These are phyloP conservation scores for Trypanosoma boissoni DNA, from an alignment of 208 protist species.

Conservation along the genomic window DNA sequence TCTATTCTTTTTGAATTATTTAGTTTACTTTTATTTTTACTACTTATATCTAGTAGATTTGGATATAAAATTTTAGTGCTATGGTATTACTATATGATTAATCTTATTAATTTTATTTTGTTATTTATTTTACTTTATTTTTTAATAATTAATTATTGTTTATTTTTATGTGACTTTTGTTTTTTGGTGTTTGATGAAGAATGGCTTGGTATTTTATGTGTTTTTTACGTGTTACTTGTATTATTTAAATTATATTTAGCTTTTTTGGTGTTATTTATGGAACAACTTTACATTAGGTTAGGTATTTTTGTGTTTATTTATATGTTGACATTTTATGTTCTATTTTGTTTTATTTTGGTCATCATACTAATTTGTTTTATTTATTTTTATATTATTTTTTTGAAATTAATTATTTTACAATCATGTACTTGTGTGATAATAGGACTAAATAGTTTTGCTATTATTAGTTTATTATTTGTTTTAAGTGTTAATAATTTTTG, in stretches of 20 bases:
- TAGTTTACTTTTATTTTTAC: slow-evolving; percentile 78
- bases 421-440: slow-evolving; percentile 66
- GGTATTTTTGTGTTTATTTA: slow-evolving; percentile 87
- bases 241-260: slow-evolving; percentile 80
- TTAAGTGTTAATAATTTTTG: slow-evolving; percentile 88
- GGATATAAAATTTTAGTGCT: slow-evolving; percentile 85
- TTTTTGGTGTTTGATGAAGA: slow-evolving; percentile 89
- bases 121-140: slow-evolving; percentile 78
- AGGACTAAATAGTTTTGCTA: slow-evolving; percentile 84
- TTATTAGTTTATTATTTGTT: slow-evolving; percentile 75
- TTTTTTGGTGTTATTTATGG: slow-evolving; percentile 79
- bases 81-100: slow-evolving; percentile 90
- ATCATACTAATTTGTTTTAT: slow-evolving; percentile 79
- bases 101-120: slow-evolving; percentile 83
- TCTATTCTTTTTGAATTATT: slow-evolving; percentile 86
- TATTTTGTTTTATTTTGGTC: slow-evolving; percentile 86
- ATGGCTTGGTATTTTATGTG: slow-evolving; percentile 72
- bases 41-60: slow-evolving; percentile 82
- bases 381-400: slow-evolving; percentile 87
- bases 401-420: slow-evolving; percentile 79
- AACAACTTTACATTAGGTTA: slow-evolving; percentile 83
- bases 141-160: slow-evolving; percentile 83
- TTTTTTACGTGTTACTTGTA: slow-evolving; percentile 74
- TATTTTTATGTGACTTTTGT: slow-evolving; percentile 85
- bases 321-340: slow-evolving; percentile 86